Evolutionary conservation across 2,329 filamentous ascomycete species (phyloP).

Genomic region (Alternaria angustiovoidea): DNA sequence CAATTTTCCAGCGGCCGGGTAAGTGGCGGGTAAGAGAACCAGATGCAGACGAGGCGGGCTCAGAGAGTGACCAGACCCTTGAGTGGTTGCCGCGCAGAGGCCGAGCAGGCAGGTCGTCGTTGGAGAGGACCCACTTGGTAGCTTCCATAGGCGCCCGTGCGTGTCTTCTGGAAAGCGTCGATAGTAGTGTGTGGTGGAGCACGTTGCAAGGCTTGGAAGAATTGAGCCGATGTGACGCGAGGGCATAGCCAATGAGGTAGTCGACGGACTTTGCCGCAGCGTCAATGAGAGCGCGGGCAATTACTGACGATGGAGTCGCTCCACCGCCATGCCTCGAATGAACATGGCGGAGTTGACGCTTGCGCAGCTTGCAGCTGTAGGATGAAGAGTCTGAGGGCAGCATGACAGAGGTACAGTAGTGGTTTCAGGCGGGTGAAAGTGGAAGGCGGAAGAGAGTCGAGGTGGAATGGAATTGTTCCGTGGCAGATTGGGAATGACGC

Average conservation of each 20-base stretch:
- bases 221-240: slow-evolving; percentile 17
- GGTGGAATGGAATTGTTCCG: slow-evolving; percentile 1
- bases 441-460: neutral
- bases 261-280: slow-evolving; percentile 17
- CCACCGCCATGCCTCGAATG: slow-evolving; percentile 11
- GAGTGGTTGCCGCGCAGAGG: slow-evolving; percentile 30
- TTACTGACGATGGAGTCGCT: slow-evolving; percentile 7
- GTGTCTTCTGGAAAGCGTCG: slow-evolving; percentile 31
- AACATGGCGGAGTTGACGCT: slow-evolving; percentile 12
- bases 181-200: slow-evolving; percentile 16
- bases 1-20: slow-evolving; percentile 22
- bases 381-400: slow-evolving; percentile 26
- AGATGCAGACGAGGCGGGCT: slow-evolving; percentile 7
- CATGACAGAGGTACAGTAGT: slow-evolving; percentile 24
- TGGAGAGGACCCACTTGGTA: slow-evolving; percentile 18
- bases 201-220: slow-evolving; percentile 4
- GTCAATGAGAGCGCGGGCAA: slow-evolving; percentile 5
- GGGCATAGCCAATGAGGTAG: slow-evolving; percentile 13
- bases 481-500: slow-evolving; percentile 19
- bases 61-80: slow-evolving; percentile 27
- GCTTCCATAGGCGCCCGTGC: slow-evolving; percentile 25
- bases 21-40: slow-evolving; percentile 7
- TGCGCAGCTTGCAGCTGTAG: neutral
- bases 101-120: slow-evolving; percentile 14
- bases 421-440: neutral